Percentiles rank a stretch among this genome's conserved stretches.
Evolutionary conservation across 2,329 filamentous ascomycete species (phyloP).

Genomic region (Phaeosphaeria sp.): DNA sequence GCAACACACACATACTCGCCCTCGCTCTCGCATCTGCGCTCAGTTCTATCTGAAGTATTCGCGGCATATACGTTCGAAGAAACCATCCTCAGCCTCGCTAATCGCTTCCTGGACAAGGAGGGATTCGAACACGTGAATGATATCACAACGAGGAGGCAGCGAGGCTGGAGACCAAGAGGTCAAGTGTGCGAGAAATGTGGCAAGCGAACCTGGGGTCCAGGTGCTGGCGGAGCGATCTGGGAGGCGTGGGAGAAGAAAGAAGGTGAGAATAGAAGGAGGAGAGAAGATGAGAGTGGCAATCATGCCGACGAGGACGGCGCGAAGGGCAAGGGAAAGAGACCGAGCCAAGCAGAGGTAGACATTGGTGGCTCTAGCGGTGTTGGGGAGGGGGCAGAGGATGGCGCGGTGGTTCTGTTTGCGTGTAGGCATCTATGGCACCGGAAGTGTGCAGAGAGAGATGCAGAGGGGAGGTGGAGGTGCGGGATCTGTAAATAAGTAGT

Average conservation of each 20-base stretch:
- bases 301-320: constrained; percentile 40
- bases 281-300: constrained; percentile 51
- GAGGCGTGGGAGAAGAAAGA: constrained; percentile 75
- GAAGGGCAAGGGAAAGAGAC: constrained; percentile 47
- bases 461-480: constrained; percentile 15
- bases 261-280: constrained; percentile 26
- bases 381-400: constrained; percentile 7
- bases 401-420: constrained; percentile 46
- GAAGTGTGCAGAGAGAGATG: constrained; percentile 30
- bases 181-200: constrained; percentile 89
- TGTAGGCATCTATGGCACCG: constrained; percentile 51
- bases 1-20: constrained; percentile 78
- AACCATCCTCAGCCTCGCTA: constrained; percentile 83
- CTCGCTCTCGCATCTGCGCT: constrained; percentile 83
- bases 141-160: constrained; percentile 75
- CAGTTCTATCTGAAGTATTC: constrained; percentile 87
- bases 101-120: constrained; percentile 84
- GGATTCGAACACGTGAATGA: constrained; percentile 83
- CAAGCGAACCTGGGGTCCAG: constrained; percentile 85
- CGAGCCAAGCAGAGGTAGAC: constrained; percentile 12
- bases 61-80: constrained; percentile 95
- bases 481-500: constrained; percentile 12
- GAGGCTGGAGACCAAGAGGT: constrained; percentile 86
- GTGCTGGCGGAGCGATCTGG: constrained; percentile 77
- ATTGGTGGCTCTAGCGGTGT: not conserved